Evolutionary conservation across 164 flowering plant species (phyloP), one percentile per base, ranked within the genome.

Genomic region (Liriodendron chinense): DNA sequence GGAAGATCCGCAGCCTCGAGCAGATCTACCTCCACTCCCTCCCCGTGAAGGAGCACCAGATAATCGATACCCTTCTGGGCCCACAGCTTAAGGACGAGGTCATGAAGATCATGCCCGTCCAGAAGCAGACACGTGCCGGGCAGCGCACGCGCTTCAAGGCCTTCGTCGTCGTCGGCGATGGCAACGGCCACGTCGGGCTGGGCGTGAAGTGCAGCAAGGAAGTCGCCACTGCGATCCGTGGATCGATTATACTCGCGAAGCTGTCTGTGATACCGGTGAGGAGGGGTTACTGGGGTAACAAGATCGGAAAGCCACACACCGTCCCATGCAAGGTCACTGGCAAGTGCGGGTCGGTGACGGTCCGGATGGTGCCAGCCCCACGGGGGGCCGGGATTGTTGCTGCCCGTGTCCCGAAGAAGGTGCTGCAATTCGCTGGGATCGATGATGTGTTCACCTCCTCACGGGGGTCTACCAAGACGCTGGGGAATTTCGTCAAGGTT

Each of bases 31-130:
- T 91, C 66, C 95, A 89, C 79, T 91, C 95, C 0, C 85, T 91
- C 13, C 89, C 95, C 0, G 85, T 91, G 81, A 89, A 91, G 79
- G 95, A 89, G 80, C 82, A 86, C 73, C 95, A 91, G 80, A 89
- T 91, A 82, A 57, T 91, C 7, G 96, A 91, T 9, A 66, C 77
- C 3, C 85, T 89, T 1, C 74, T 89, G 69, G 87, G 90, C 0
- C 91, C 90, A 0, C 67, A 72, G 1, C 79, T 92, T 16, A 92
- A 92, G 74, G 94, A 92, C 61, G 97, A 92, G 85, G 97, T 92
- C 9, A 92, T 92, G 94, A 92, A 92, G 76, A 92, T 91, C 84
- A 91, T 91, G 91, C 92, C 97, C 7, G 97, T 92, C 16, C 94
- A 91, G 89, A 92, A 92, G 65, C 94, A 92, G 78, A 92, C 97